A percentile compares a stretch with the other conserved stretches of the same genome.
phyloP scores from a whole-genome alignment of 768 basidiomycete species.

The Kwoniella shandongensis region DNA sequence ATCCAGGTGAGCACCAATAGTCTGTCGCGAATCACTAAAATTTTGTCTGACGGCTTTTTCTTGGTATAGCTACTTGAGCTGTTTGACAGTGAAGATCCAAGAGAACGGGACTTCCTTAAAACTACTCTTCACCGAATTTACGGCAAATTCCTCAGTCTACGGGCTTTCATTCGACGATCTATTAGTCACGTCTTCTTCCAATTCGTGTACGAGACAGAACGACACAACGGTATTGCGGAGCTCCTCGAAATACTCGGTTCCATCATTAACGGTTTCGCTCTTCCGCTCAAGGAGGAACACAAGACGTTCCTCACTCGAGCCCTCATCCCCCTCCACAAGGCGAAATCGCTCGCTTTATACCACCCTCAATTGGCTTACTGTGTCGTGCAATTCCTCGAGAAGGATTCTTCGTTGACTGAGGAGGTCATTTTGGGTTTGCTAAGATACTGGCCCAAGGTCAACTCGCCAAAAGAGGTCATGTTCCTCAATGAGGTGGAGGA shows the following conservation, averaged over 20 bases:
- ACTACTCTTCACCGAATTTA: conserved; percentile 98
- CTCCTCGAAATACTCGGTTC: conserved; percentile 96
- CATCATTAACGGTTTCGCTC: conserved; percentile 98
- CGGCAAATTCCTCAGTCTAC: conserved; percentile 97
- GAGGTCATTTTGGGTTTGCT: conserved; percentile 96
- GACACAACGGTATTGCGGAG: conserved; percentile 98
- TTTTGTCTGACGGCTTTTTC: too few relatives aligned
- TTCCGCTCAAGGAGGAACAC: conserved; percentile 98
- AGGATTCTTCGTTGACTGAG: conserved; percentile 86
- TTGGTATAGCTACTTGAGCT: conserved; percentile 77
- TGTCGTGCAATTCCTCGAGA: conserved; percentile 97
- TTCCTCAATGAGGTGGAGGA: conserved; percentile 99
- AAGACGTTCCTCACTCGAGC: conserved; percentile 94
- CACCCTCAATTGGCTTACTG: conserved; percentile 99
- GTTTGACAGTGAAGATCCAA: conserved; percentile 97
- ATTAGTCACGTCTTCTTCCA: conserved; percentile 99
- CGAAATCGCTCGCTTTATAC: conserved; percentile 93
- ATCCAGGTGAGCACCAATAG: conserved; percentile 66
- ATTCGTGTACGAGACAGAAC: conserved; percentile 97
- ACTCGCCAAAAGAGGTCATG: conserved; percentile 99
- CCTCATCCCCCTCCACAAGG: conserved; percentile 94
- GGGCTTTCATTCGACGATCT: conserved; percentile 96
- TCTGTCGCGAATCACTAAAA: too few relatives aligned
- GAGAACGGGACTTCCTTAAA: conserved; percentile 98
- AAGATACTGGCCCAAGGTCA: conserved; percentile 98